Conservation (phyloP, 164 flowering plant species). For the Magnolia officinalis region DNA sequence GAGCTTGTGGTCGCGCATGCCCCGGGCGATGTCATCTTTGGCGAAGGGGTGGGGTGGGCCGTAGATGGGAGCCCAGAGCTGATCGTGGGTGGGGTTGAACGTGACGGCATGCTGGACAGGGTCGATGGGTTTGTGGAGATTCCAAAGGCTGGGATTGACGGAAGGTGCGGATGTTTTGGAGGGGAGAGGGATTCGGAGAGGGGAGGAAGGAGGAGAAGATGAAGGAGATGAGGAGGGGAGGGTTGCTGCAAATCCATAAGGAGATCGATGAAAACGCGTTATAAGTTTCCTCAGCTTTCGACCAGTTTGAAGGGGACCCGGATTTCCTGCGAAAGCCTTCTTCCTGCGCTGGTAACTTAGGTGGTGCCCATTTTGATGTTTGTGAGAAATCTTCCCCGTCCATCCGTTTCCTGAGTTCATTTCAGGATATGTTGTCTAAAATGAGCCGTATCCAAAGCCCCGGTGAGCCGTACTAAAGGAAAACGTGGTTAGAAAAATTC, state of each 20-base stretch:
- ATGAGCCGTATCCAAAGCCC: no score
- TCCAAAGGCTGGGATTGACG: slow-evolving; percentile 27
- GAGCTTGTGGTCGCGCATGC: slow-evolving; percentile 90
- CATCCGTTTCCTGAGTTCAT: no score
- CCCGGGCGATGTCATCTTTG: slow-evolving; percentile 89
- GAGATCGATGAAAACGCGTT: no score
- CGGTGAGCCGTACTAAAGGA: no score
- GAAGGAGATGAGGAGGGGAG: slow-evolving; percentile 5
- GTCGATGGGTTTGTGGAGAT: slow-evolving; percentile 60
- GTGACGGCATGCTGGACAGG: slow-evolving; percentile 69
- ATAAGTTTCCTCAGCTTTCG: not conserved
- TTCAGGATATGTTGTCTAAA: no score
- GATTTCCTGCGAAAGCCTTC: no score
- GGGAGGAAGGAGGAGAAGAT: slow-evolving; percentile 43
- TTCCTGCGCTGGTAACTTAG: no score
- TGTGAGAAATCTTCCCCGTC: no score
- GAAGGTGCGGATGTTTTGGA: slow-evolving; percentile 73
- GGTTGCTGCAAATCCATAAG: slow-evolving; percentile 11
- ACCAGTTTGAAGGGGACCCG: no score
- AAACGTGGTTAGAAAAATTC: no score
- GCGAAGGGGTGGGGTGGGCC: slow-evolving; percentile 98
- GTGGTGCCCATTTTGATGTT: no score
- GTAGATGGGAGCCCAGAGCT: slow-evolving; percentile 92
- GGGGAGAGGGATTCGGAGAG: slow-evolving; percentile 47
- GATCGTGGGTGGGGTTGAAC: slow-evolving; percentile 91